Percentiles rank a stretch among this genome's conserved stretches.
Conservation (phyloP, 805 yeast genomes). For the Starmerella scarabaei region DNA sequence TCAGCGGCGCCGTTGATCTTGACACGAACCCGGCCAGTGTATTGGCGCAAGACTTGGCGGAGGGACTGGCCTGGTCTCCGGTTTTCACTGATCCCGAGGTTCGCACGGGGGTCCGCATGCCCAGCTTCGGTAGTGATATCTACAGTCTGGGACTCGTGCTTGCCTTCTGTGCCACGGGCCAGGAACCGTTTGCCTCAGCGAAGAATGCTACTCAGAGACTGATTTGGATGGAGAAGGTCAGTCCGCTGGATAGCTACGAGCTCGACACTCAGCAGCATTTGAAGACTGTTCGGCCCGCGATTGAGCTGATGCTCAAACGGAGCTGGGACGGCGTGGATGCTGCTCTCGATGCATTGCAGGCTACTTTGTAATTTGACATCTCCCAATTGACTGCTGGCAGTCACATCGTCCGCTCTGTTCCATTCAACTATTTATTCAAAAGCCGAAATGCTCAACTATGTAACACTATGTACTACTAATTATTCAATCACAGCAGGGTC, state of each 20-base stretch:
- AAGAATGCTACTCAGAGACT: constrained; percentile 26
- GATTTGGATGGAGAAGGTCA: constrained; percentile 24
- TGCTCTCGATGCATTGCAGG: constrained; percentile 3
- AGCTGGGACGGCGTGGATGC: constrained; percentile 8
- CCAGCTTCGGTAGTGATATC: constrained; percentile 32
- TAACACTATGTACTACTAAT: background rate
- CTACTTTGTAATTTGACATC: background rate
- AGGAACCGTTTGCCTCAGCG: constrained; percentile 32
- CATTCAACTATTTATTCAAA: too few species aligned
- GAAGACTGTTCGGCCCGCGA: constrained; percentile 10
- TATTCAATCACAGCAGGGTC: too few species aligned
- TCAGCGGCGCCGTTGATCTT: constrained; percentile 26
- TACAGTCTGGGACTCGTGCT: constrained; percentile 38
- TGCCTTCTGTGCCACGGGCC: constrained; percentile 35
- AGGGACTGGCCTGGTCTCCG: constrained; percentile 26
- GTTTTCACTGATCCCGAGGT: constrained; percentile 40
- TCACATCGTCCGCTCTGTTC: too few species aligned
- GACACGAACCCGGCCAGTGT: constrained; percentile 15
- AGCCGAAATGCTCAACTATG: too few species aligned
- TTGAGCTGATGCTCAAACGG: constrained; percentile 11
- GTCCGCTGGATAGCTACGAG: constrained; percentile 22
- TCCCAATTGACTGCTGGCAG: too few species aligned
- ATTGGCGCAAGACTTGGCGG: constrained; percentile 11
- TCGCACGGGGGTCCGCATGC: constrained; percentile 22
- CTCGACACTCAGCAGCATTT: constrained; percentile 17